Conservation (phyloP, 106 monocot genomes). For the Cymbidium sinense region DNA sequence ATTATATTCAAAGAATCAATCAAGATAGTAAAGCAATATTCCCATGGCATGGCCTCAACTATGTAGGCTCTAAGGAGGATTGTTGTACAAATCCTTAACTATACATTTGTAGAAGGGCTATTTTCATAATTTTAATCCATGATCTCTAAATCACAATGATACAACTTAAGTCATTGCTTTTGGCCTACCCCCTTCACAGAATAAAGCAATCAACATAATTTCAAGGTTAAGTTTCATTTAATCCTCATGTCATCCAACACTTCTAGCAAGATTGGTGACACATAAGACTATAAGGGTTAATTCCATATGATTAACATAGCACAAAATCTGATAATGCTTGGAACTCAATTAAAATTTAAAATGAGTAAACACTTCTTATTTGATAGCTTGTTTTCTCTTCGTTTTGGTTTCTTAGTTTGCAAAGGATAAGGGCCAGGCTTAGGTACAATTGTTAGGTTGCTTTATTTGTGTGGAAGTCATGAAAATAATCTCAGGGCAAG, state of each 20-base stretch:
- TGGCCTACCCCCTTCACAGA: background rate
- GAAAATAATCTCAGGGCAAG: too few species aligned
- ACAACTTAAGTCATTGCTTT: background rate
- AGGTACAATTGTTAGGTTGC: too few species aligned
- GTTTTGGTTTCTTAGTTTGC: too few species aligned
- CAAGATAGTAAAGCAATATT: background rate
- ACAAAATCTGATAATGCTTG: too few species aligned
- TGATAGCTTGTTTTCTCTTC: too few species aligned
- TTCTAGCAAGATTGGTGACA: background rate
- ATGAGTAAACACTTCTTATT: too few species aligned
- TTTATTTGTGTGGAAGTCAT: too few species aligned
- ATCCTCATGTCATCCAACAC: background rate
- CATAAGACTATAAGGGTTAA: background rate
- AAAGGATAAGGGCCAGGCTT: too few species aligned
- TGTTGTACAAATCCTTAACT: background rate
- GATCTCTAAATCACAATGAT: background rate
- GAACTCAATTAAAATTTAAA: too few species aligned
- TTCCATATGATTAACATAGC: background rate
- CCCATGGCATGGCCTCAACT: background rate
- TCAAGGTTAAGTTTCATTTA: background rate
- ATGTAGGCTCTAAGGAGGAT: background rate
- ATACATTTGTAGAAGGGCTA: background rate
- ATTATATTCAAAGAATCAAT: background rate
- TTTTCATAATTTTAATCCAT: background rate
- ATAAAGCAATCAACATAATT: background rate